Evolutionary conservation across 768 basidiomycete species (phyloP), one percentile per base, ranked within the genome.

Genomic region (Xerocomellus intermedius): DNA sequence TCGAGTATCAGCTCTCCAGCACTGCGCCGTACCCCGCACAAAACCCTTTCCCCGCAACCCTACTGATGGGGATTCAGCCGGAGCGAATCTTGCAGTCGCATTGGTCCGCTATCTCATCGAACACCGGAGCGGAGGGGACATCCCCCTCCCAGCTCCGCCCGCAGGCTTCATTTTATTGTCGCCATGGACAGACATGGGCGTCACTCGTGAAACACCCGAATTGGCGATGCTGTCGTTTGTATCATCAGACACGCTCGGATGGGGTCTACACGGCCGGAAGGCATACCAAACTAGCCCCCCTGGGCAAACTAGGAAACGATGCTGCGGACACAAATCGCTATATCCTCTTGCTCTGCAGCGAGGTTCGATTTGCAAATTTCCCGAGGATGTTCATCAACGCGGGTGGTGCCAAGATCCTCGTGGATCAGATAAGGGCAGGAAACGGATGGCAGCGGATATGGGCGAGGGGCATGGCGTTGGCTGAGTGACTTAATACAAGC

Each of bases 61-160:
- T 91, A 4, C 63, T 88, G 16, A 83, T 19, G 87, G 87, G 10
- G 86, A 90, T 62, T 90, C 85, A 7, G 84, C 88, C 0, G 89
- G 87, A 22, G 86, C 77, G 3, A 85, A 90, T 64, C 78, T 91
- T 35, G 82, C 82, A 0, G 75, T 81, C 36, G 80, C 82, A 8
- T 73, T 87, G 33, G 77, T 74, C 32, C 81, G 83, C 24, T 83
- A 82, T 62, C 75, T 89, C 44, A 71, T 80, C 30, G 78, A 84
- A 59, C 66, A 80, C 68, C 70, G 72, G 43, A 64, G 59, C 47
- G 46, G 43, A 54, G 19, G 38, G 30, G 50, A 48, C 35, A 32
- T 26, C 22, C 30, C 35, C 24, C 51, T 45, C 42, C 42, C 50
- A 54, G 38, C 53, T 39, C 57, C 69, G 42, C 39, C 57, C 19